Evolutionary conservation across 352 stramenopile genomes (phyloP).

Genomic region (Phytopythium ostracodes): DNA sequence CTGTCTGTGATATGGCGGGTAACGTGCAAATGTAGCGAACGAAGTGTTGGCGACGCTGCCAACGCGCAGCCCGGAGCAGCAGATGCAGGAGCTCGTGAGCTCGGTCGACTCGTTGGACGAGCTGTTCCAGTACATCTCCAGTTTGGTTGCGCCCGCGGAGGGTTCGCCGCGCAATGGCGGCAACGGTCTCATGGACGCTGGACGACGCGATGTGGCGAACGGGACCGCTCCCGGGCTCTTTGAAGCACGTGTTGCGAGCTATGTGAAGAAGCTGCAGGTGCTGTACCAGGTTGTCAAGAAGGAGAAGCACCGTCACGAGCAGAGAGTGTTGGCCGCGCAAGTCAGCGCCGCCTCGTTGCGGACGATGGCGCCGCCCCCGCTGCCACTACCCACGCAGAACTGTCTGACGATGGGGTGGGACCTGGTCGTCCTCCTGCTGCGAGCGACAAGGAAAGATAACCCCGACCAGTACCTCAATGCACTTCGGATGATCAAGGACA

Average conservation of each 20-base stretch:
- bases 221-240: slow-evolving; percentile 42
- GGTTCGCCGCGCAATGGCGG: slow-evolving; percentile 5
- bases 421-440: slow-evolving; percentile 65
- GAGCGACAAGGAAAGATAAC: slow-evolving; percentile 61
- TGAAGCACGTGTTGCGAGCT: slow-evolving; percentile 59
- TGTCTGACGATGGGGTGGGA: slow-evolving; percentile 85
- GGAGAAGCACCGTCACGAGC: slow-evolving; percentile 76
- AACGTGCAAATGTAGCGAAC: slow-evolving; percentile 17
- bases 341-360: slow-evolving; percentile 57
- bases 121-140: slow-evolving; percentile 79
- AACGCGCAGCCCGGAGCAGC: slow-evolving; percentile 37
- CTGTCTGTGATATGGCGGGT: background rate
- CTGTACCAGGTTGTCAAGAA: slow-evolving; percentile 80
- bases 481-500: slow-evolving; percentile 73
- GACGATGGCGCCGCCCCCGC: slow-evolving; percentile 60
- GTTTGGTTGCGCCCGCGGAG: slow-evolving; percentile 27
- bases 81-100: slow-evolving; percentile 71
- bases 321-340: slow-evolving; percentile 49
- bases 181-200: background rate
- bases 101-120: slow-evolving; percentile 75
- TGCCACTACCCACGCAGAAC: slow-evolving; percentile 80
- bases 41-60: slow-evolving; percentile 28
- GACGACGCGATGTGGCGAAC: background rate
- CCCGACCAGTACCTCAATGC: slow-evolving; percentile 61
- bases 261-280: slow-evolving; percentile 67